Conservation (phyloP, 2,329 filamentous ascomycete species). For the Aspergillus sp. region DNA sequence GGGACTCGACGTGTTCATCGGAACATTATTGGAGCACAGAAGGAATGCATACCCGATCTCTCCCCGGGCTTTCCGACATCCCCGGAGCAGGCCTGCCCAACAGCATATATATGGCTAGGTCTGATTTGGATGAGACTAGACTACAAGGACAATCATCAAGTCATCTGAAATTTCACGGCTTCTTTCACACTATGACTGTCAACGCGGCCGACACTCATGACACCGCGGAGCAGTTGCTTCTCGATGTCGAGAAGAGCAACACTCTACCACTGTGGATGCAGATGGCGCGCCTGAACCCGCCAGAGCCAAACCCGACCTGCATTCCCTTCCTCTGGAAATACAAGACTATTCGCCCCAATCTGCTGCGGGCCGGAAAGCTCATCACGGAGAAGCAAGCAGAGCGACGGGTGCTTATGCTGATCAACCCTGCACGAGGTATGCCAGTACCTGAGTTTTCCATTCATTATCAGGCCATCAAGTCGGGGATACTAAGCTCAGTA, state of each 20-base stretch:
- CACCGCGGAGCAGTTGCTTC: constrained; percentile 17
- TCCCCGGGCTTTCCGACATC: constrained; percentile 1
- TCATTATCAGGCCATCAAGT: not conserved
- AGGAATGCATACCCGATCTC: constrained; percentile 1
- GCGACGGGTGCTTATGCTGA: constrained; percentile 41
- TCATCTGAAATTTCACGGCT: not conserved
- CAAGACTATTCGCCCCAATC: constrained; percentile 32
- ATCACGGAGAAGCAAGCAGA: constrained; percentile 39
- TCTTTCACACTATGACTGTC: not conserved
- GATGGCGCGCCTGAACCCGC: constrained; percentile 50
- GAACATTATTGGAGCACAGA: not conserved
- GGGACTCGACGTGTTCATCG: not conserved
- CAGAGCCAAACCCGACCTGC: constrained; percentile 45
- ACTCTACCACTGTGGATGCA: constrained; percentile 49
- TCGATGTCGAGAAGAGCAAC: constrained; percentile 21
- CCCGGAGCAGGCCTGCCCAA: not conserved
- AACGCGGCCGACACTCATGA: constrained; percentile 4
- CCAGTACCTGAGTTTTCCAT: not conserved
- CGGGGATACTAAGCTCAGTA: not conserved
- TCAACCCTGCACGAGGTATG: constrained; percentile 36
- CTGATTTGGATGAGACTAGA: not conserved
- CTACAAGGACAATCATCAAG: not conserved
- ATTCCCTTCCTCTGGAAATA: constrained; percentile 42
- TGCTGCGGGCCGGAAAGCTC: constrained; percentile 37
- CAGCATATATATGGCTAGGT: not conserved